Base-by-base conservation (phyloP, 1,139 yeast genomes). In the Candida sojae region DNA sequence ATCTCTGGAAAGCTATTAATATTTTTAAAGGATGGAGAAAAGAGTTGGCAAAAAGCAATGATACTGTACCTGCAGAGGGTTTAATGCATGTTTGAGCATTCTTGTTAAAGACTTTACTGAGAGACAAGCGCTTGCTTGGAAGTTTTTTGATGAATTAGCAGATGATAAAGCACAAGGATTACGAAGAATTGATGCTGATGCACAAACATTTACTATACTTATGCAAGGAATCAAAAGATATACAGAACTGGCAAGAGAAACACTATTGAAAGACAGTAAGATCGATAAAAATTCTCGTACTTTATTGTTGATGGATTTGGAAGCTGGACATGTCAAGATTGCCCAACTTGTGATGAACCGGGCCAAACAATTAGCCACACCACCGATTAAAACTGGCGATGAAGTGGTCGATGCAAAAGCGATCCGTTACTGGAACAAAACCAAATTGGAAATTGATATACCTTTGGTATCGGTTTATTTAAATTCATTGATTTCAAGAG, bases 141-240 rank as follows among this genome's bases (percentile, higher is more conserved):
- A 59, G 1, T 63, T 73, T 42, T 75, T 75, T 46, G 71, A 73
- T 43, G 55, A 55, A 21, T 58, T 73, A 39, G 43, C 61, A 9
- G 62, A 64, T 6, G 58, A 53, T 40, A 46, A 49, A 13, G 59
- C 55, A 2, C 41, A 52, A 38, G 57, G 47, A 21, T 52, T 51
- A 4, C 47, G 52, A 3, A 47, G 42, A 7, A 49, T 73, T 9
- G 47, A 53, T 5, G 73, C 80, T 2, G 66, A 73, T 52, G 57
- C 65, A 28, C 73, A 68, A 45, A 68, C 79, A 1, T 75, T 70
- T 44, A 72, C 79, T 1, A 73, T 71, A 17, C 65, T 75, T 46
- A 59, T 74, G 17, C 64, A 69, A 47, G 80, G 80, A 4, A 49
- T 71, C 12, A 67, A 63, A 40, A 62, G 58, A 38, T 61, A 57